A percentile compares a stretch with the other conserved stretches of the same genome.
These are phyloP conservation scores for Claviceps humidiphila DNA, from an alignment of 2,329 filamentous ascomycete genomes.

Conservation along the genomic window DNA sequence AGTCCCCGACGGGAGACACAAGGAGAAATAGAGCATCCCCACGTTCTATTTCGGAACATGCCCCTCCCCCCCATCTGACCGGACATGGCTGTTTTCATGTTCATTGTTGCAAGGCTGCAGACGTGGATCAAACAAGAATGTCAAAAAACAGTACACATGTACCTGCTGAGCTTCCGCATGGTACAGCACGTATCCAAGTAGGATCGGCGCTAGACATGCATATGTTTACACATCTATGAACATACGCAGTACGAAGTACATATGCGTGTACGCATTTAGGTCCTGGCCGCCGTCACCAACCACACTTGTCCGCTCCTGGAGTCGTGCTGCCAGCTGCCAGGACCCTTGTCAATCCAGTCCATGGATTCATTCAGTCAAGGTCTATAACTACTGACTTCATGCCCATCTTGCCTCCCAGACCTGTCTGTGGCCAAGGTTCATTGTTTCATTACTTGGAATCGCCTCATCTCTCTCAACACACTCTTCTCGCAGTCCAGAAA, in stretches of 20 bases:
- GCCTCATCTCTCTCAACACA: not conserved
- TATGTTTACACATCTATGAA: too few relatives aligned
- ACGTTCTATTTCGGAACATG: constrained; percentile 5
- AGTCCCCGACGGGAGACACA: not conserved
- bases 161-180: not conserved
- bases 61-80: not conserved
- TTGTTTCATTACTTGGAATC: constrained; percentile 6
- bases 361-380: not conserved
- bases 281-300: not conserved
- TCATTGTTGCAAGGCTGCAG: not conserved
- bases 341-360: not conserved
- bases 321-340: not conserved
- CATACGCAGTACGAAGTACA: not conserved
- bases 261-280: not conserved
- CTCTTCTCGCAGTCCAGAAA: not conserved
- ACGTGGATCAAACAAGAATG: not conserved
- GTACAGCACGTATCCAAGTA: not conserved
- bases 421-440: constrained; percentile 14
- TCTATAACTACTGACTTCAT: constrained; percentile 3
- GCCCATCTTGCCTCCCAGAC: constrained; percentile 12
- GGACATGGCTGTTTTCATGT: constrained; percentile 1
- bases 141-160: not conserved
- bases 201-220: too few relatives aligned
- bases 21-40: constrained; percentile 1
- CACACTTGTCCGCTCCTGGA: not conserved